Conservation (phyloP, 345 rosid species). For the Sonneratia caseolaris region DNA sequence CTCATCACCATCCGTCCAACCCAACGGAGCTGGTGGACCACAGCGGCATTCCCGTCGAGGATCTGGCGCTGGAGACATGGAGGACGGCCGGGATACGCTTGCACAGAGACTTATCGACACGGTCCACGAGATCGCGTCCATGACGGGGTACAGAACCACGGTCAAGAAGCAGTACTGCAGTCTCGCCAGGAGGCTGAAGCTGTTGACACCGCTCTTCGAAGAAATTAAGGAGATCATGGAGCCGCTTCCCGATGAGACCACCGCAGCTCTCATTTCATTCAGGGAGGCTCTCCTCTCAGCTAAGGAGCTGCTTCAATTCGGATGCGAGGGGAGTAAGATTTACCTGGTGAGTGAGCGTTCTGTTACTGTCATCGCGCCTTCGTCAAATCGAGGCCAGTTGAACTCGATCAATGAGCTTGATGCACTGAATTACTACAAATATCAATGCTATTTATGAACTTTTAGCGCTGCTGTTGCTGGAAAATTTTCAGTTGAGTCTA, state of each 20-base stretch:
- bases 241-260: constrained; percentile 38
- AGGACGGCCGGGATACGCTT: constrained; percentile 34
- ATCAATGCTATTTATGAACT: background rate
- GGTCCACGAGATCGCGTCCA: constrained; percentile 58
- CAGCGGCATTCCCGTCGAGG: background rate
- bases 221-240: constrained; percentile 64
- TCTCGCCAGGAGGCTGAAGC: constrained; percentile 68
- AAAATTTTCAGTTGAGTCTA: background rate
- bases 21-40: too few relatives aligned
- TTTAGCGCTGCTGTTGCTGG: too few relatives aligned
- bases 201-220: constrained; percentile 74
- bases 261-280: constrained; percentile 31
- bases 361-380: background rate
- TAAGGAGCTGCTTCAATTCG: constrained; percentile 59
- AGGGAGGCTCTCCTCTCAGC: constrained; percentile 44
- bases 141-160: constrained; percentile 46
- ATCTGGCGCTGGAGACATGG: constrained; percentile 27
- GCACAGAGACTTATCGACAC: constrained; percentile 48
- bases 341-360: constrained; percentile 55
- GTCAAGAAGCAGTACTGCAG: constrained; percentile 71
- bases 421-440: background rate
- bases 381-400: background rate
- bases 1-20: background rate
- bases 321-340: constrained; percentile 86
- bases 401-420: background rate